Base-by-base conservation (phyloP, 2,329 filamentous ascomycete genomes). In the Colletotrichum sp. region DNA sequence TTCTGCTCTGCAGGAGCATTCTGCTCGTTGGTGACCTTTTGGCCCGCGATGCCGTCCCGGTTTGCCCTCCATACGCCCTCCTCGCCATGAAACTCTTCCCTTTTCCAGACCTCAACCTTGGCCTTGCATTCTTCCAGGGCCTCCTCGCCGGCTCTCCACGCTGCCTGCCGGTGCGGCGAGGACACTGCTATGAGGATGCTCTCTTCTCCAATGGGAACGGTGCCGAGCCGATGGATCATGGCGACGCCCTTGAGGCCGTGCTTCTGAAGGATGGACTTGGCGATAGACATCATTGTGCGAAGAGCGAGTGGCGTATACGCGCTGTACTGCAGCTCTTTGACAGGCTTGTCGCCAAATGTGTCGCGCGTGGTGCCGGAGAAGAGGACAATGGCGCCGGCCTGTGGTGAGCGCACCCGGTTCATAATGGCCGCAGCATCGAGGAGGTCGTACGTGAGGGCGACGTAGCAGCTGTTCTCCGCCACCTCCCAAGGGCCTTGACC, bases 71-170 rank as follows among this genome's bases (percentile, higher is more conserved):
- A 98, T 60, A 97, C 90, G 8, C 93, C 95, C 78, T 94, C 93
- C 26, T 92, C 93, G 2, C 91, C 93, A 62, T 90, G 92, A 88
- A 98, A 98, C 83, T 95, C 94, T 87, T 99, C 96, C 78, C 92
- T 88, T 87, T 98, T 98, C 96, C 96, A 98, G 57, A 99, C 93
- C 87, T 99, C 97, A n/a, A 95, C 95, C 79, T 90, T 92, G 71
- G 91, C 91, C 87, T 99, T 99, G 82, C 95, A 95, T 83, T 92
- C 88, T 87, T 99, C 96, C 75, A 99, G 86, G 39, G 96, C 94
- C 85, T 98, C 95, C 87, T 99, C 96, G 0, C 95, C 96, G 0
- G 94, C 96, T 80, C 88, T 87, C 96, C 96, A 99, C 7, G 95
- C 96, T 16, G 94, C 95, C 80, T 94, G 91, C 9, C 97, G 89